These are phyloP conservation scores for Ophiognomonia clavigignenti-juglandacearum DNA, from an alignment of 2,329 filamentous ascomycete species.

Conservation along the genomic window DNA sequence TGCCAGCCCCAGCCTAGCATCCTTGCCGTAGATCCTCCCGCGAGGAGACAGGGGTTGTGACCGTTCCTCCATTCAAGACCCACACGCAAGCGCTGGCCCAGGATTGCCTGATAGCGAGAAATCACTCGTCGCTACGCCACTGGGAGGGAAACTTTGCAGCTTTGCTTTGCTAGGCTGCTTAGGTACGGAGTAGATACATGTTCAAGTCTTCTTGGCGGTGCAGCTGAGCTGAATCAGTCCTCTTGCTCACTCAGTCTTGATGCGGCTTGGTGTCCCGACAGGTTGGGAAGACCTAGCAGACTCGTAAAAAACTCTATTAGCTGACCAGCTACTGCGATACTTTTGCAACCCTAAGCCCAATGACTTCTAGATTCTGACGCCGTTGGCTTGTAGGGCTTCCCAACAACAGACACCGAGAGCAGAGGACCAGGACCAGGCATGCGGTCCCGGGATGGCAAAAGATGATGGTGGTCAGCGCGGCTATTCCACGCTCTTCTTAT, in stretches of 20 bases:
- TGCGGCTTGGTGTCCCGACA: neutral
- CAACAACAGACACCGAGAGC: slow-evolving; percentile 1
- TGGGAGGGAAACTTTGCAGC: too few relatives aligned
- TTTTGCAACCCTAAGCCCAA: too few relatives aligned
- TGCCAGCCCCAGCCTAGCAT: neutral
- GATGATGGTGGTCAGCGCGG: slow-evolving; percentile 13
- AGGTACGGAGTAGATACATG: too few relatives aligned
- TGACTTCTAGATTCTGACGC: neutral
- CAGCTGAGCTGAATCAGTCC: too few relatives aligned
- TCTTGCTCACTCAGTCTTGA: neutral
- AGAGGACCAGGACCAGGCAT: slow-evolving; percentile 16
- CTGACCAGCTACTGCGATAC: too few relatives aligned
- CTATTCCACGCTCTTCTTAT: slow-evolving; percentile 1
- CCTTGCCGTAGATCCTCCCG: slow-evolving; percentile 11
- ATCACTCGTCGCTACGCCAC: too few relatives aligned
- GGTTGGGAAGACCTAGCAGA: neutral
- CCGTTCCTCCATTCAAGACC: slow-evolving; percentile 26
- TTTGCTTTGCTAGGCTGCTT: too few relatives aligned
- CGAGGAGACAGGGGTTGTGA: neutral
- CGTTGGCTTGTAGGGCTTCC: neutral
- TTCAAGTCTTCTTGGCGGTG: too few relatives aligned
- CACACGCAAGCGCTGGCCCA: slow-evolving; percentile 17
- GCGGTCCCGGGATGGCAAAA: slow-evolving; percentile 6
- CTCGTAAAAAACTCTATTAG: neutral
- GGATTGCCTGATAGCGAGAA: too few relatives aligned